A percentile compares a stretch with the other conserved stretches of the same genome.
phyloP scores from a whole-genome alignment of 306 rosid species.

The Vigna hirtella region DNA sequence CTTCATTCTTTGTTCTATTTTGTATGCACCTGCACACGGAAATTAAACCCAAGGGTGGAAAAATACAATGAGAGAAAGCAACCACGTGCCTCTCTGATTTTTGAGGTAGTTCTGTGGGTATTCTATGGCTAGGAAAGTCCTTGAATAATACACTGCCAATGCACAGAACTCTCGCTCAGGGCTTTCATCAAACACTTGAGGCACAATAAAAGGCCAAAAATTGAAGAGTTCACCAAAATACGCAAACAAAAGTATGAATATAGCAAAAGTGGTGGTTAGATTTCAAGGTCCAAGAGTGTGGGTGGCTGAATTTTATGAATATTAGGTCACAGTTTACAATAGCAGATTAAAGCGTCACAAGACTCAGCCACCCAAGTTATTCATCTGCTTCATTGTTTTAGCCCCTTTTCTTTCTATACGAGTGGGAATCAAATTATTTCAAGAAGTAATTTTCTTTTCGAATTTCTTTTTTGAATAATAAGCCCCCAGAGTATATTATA shows the following conservation, averaged over 20 bases:
- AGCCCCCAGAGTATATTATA: too few species aligned
- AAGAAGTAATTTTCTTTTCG: too few species aligned
- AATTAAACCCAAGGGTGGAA: conserved; percentile 19
- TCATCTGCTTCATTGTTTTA: too few species aligned
- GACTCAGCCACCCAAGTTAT: too few species aligned
- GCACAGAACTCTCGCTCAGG: conserved; percentile 26
- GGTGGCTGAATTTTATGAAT: too few species aligned
- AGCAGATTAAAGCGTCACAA: too few species aligned
- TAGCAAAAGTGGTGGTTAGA: too few species aligned
- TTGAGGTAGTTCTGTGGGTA: background rate
- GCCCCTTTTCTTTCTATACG: too few species aligned
- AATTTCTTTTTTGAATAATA: too few species aligned
- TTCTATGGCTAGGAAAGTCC: background rate
- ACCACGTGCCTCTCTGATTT: background rate
- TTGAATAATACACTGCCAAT: background rate
- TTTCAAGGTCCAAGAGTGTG: too few species aligned
- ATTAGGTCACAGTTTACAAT: too few species aligned
- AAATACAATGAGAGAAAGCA: conserved; percentile 11
- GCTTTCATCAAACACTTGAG: conserved; percentile 44
- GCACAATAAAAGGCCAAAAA: background rate
- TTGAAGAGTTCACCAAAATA: background rate
- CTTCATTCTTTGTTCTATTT: conserved; percentile 1
- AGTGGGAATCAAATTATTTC: too few species aligned
- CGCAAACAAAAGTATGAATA: background rate
- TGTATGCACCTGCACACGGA: conserved; percentile 5